These are phyloP conservation scores for Candida succiphila DNA, from an alignment of 805 yeast species.

Conservation along the genomic window DNA sequence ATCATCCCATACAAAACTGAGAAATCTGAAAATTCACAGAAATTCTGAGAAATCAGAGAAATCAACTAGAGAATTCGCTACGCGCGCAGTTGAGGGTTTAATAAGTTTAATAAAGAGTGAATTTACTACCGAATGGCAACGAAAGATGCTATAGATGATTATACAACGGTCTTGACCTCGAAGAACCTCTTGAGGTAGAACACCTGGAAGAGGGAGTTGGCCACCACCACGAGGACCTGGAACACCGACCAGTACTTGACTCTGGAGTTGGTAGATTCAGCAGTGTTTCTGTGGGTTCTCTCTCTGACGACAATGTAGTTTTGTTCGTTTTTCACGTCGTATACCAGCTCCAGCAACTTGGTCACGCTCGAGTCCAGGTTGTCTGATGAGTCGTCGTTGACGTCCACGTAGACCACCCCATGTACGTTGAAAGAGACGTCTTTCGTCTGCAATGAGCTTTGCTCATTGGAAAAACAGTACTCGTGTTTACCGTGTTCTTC, in stretches of 20 bases:
- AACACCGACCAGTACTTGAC: conserved; percentile 97
- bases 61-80: too few species aligned
- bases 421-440: conserved; percentile 94
- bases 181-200: conserved; percentile 90
- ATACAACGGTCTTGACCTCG: conserved; percentile 87
- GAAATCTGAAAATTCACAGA: too few species aligned
- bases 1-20: too few species aligned
- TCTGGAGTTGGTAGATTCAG: conserved; percentile 92
- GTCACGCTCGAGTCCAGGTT: conserved; percentile 78
- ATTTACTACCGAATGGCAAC: too few species aligned
- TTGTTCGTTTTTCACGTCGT: conserved; percentile 87
- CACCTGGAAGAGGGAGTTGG: conserved; percentile 86
- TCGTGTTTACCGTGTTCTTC: conserved; percentile 61
- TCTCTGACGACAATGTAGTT: conserved; percentile 91
- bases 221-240: conserved; percentile 79
- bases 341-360: conserved; percentile 62
- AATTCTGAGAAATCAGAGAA: too few species aligned
- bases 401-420: conserved; percentile 81
- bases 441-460: conserved; percentile 57
- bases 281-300: conserved; percentile 96
- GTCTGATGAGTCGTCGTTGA: conserved; percentile 55
- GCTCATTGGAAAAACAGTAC: conserved; percentile 90
- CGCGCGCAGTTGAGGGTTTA: too few species aligned
- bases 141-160: too few species aligned
- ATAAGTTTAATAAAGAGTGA: too few species aligned